Evolutionary conservation across 192 early-diverging fungal species (phyloP).

Genomic region (Funneliformis geosporum): DNA sequence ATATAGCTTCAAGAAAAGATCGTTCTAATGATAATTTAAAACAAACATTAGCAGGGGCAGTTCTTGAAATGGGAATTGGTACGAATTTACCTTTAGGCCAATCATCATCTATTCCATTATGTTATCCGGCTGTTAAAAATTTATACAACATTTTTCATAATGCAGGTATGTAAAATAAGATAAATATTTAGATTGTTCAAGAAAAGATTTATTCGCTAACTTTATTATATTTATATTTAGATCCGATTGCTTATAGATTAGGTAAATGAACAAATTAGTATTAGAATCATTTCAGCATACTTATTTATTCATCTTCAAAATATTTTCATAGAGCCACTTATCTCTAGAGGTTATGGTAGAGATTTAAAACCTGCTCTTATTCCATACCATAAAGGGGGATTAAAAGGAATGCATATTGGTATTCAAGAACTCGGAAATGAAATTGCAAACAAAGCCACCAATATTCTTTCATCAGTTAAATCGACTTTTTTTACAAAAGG

Average conservation of each 20-base stretch:
- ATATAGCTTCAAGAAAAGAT: slow-evolving; percentile 55
- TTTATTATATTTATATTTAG: background rate
- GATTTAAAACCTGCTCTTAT: slow-evolving; percentile 69
- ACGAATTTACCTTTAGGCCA: slow-evolving; percentile 31
- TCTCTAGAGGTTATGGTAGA: slow-evolving; percentile 56
- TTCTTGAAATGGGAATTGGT: slow-evolving; percentile 31
- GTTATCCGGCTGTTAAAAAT: slow-evolving; percentile 65
- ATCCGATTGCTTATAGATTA: slow-evolving; percentile 68
- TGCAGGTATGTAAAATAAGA: slow-evolving; percentile 39
- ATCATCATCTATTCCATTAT: slow-evolving; percentile 38
- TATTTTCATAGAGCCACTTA: slow-evolving; percentile 61
- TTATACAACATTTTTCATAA: slow-evolving; percentile 83
- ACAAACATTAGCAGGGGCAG: background rate
- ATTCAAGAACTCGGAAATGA: slow-evolving; percentile 69
- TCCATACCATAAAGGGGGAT: slow-evolving; percentile 81
- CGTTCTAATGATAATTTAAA: background rate
- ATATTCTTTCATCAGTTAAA: slow-evolving; percentile 63
- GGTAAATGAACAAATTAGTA: slow-evolving; percentile 9
- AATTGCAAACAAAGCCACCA: slow-evolving; percentile 65
- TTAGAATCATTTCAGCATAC: background rate
- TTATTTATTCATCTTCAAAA: background rate
- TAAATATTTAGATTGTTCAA: background rate
- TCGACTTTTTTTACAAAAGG: slow-evolving; percentile 43
- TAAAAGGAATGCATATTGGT: slow-evolving; percentile 67
- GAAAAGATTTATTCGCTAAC: background rate